Evolutionary conservation across 345 rosid genomes (phyloP).

Genomic region (Murraya koenigii): DNA sequence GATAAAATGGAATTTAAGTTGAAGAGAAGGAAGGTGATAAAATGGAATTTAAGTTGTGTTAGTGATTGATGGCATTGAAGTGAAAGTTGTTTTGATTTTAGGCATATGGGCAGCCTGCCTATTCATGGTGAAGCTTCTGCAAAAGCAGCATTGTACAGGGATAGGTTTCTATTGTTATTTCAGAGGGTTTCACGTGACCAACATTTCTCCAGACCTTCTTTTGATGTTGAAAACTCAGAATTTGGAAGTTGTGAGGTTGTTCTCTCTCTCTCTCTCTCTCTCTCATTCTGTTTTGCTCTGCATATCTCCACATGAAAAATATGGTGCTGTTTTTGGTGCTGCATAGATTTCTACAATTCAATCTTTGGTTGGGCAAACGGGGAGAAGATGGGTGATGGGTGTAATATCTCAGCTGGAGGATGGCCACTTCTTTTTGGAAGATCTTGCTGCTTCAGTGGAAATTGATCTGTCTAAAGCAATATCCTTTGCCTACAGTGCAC

Average conservation of each 20-base stretch:
- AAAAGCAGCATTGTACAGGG: conserved; percentile 65
- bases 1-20: neutral
- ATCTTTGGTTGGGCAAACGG: conserved; percentile 67
- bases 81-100: conserved; percentile 19
- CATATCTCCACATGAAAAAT: conserved; percentile 1
- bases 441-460: conserved; percentile 91
- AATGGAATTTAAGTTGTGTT: neutral
- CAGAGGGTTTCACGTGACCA: conserved; percentile 85
- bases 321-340: conserved; percentile 7
- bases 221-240: conserved; percentile 55
- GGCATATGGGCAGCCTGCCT: conserved; percentile 56
- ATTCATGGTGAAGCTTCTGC: conserved; percentile 82
- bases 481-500: conserved; percentile 51
- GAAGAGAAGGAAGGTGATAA: neutral
- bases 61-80: neutral
- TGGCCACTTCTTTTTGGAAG: conserved; percentile 92
- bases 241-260: conserved; percentile 74
- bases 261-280: neutral
- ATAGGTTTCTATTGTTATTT: conserved; percentile 65
- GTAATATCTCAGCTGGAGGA: conserved; percentile 95
- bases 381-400: conserved; percentile 95
- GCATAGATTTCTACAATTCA: conserved; percentile 79
- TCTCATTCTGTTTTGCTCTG: neutral
- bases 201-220: conserved; percentile 72
- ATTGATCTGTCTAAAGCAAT: conserved; percentile 84